Conservation (phyloP, 129 eudicot genomes). For the Flaveria ramosissima region DNA sequence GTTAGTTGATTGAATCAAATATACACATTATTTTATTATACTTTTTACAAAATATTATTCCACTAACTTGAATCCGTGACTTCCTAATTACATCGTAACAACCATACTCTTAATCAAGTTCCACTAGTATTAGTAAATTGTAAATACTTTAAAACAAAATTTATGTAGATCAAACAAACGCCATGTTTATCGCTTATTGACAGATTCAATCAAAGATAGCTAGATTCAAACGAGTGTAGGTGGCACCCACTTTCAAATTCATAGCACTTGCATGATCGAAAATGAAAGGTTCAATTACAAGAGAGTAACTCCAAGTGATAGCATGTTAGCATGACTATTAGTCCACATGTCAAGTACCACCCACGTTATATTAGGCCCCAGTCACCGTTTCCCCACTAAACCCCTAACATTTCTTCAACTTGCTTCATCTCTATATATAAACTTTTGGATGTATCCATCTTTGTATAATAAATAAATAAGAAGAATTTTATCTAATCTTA, state of each 20-base stretch:
- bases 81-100: no score
- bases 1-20: no score
- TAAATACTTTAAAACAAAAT: no score
- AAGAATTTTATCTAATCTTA: no score
- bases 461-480: background rate
- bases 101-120: no score
- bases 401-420: conserved; percentile 6
- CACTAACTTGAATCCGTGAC: no score
- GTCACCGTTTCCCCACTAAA: conserved; percentile 1
- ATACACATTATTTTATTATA: no score
- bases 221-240: background rate
- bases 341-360: conserved; percentile 10
- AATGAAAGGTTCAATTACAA: conserved; percentile 15
- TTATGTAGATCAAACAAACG: background rate
- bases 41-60: no score
- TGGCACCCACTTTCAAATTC: background rate
- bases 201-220: background rate
- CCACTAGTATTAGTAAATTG: no score
- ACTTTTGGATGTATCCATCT: background rate
- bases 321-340: conserved; percentile 3
- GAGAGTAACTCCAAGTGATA: conserved; percentile 15
- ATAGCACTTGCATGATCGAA: background rate
- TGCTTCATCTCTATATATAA: conserved; percentile 1
- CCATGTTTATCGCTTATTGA: background rate
- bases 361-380: conserved; percentile 18